Base-by-base conservation (phyloP, 345 rosid species). In the Salix arbutifolia region DNA sequence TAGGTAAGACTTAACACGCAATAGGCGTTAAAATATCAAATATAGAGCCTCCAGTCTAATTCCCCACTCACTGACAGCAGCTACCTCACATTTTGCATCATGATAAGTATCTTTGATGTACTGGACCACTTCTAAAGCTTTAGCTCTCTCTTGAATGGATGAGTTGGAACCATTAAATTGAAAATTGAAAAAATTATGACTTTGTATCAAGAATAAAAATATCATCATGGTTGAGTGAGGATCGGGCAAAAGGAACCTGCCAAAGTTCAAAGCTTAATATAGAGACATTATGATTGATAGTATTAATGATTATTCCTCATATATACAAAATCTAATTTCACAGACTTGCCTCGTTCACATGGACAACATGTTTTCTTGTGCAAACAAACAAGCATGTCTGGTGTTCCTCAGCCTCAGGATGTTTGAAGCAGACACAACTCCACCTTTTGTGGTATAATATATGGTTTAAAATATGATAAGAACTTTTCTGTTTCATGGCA, bases 101-200 rank as follows among this genome's bases (percentile, higher is more conserved):
- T 96, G 99, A 79, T 90, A 91, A 75, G 94, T 90, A 83, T 96
- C 98, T 79, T 92, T 96, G 79, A 96, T 90, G 79, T 91, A 96
- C 79, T 96, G 98, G 70, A 94, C 99, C 78, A 92, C 99, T 84
- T 92, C 99, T 77, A 96, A n/a, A n/a, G n/a, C n/a, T n/a, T n/a
- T n/a, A n/a, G n/a, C n/a, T n/a, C n/a, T n/a, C n/a, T n/a, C n/a
- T n/a, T n/a, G n/a, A n/a, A n/a, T n/a, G n/a, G n/a, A n/a, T n/a
- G n/a, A n/a, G n/a, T n/a, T n/a, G n/a, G n/a, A n/a, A n/a, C n/a
- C n/a, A n/a, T n/a, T n/a, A n/a, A n/a, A n/a, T n/a, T n/a, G n/a
- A n/a, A n/a, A n/a, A n/a, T n/a, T n/a, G n/a, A n/a, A n/a, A n/a
- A n/a, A n/a, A n/a, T n/a, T n/a, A n/a, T n/a, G n/a, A n/a, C n/a